phyloP scores from a whole-genome alignment of 1,284 basidiomycete species.

The Stygiomarasmius scandens region DNA sequence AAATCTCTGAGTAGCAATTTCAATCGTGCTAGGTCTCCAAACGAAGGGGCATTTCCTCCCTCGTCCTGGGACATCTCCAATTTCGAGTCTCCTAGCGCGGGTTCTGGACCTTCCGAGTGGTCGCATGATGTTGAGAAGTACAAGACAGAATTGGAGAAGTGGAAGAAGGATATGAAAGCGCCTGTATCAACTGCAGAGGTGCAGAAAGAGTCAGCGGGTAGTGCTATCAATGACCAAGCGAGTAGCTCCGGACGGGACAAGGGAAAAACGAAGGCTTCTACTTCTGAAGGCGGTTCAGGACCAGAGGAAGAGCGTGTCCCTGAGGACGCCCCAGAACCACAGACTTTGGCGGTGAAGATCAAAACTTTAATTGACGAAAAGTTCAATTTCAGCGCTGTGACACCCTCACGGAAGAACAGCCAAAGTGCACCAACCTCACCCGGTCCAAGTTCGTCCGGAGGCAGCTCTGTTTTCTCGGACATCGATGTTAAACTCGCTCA shows the following conservation, averaged over 20 bases:
- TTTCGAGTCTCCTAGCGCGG: constrained; percentile 7
- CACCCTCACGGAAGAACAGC: constrained; percentile 16
- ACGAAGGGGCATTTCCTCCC: constrained; percentile 22
- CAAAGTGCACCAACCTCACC: constrained; percentile 16
- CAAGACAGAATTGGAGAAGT: constrained; percentile 15
- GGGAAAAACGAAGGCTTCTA: not conserved
- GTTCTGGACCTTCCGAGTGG: constrained; percentile 16
- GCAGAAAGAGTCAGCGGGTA: not conserved
- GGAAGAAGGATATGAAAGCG: constrained; percentile 13
- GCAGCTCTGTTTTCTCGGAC: constrained; percentile 16
- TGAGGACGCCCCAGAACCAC: constrained; percentile 35
- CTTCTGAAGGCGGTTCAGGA: constrained; percentile 1
- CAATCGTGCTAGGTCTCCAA: constrained; percentile 14
- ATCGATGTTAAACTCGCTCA: constrained; percentile 47
- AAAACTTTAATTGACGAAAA: constrained; percentile 42
- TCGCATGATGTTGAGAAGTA: constrained; percentile 15
- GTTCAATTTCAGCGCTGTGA: constrained; percentile 26
- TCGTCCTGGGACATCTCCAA: constrained; percentile 21
- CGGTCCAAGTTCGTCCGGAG: constrained; percentile 21
- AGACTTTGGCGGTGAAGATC: constrained; percentile 43
- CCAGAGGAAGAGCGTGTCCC: not conserved
- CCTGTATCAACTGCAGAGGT: not conserved
- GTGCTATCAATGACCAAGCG: not conserved
- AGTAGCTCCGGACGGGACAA: not conserved
- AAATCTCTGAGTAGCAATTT: constrained; percentile 28